Conservation (phyloP, 176 grass and related monocot genomes). For the Saccharum officinarum region DNA sequence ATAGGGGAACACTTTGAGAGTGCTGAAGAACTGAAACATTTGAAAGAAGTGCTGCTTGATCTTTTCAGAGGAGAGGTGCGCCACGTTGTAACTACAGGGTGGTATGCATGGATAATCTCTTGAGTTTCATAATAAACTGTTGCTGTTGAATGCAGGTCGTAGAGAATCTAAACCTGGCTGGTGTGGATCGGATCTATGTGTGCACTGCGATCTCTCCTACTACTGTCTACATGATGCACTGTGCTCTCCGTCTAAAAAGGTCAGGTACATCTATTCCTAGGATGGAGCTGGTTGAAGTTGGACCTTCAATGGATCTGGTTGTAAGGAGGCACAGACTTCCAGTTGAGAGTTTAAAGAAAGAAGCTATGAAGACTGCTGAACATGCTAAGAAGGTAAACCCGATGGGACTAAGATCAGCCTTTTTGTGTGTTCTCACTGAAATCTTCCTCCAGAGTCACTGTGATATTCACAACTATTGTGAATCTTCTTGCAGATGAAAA, state of each 20-base stretch:
- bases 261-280: constrained; percentile 82
- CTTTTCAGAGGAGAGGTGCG: constrained; percentile 86
- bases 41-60: constrained; percentile 95
- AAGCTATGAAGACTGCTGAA: constrained; percentile 76
- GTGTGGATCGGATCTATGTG: constrained; percentile 76
- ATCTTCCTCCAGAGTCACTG: not conserved
- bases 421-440: not conserved
- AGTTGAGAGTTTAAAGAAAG: constrained; percentile 74
- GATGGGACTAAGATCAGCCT: not conserved
- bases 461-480: not conserved
- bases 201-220: constrained; percentile 78
- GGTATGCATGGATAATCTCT: not conserved
- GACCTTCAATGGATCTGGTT: constrained; percentile 86
- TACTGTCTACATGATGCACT: constrained; percentile 77
- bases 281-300: constrained; percentile 96
- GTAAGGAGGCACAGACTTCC: constrained; percentile 64
- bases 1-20: constrained; percentile 86
- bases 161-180: constrained; percentile 86
- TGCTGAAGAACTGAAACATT: constrained; percentile 76
- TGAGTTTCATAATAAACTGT: not conserved
- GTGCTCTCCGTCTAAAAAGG: constrained; percentile 77
- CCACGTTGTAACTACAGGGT: not conserved
- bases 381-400: constrained; percentile 61
- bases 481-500: constrained; percentile 69
- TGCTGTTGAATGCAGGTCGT: constrained; percentile 61